Base-by-base conservation (phyloP, 441 rosid genomes). In the Pelargonium myrrhifolium region DNA sequence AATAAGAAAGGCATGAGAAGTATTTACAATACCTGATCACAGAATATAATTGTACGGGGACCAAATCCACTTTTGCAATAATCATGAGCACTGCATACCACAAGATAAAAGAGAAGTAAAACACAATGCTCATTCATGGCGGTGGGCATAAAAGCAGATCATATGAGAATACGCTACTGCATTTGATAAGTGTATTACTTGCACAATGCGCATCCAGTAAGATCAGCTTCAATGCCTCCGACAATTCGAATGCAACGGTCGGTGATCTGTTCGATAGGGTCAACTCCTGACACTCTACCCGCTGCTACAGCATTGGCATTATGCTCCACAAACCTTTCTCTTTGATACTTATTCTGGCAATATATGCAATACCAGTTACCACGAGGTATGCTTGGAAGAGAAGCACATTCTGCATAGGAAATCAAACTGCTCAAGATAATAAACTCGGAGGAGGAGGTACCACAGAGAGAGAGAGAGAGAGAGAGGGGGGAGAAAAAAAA, bases 361-460 rank as follows among this genome's bases (percentile, higher is more conserved):
- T 82, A 89, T 67, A 89, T 82, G 84, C 99, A 94, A 71, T 86
- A 88, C 97, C 99, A 94, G 80, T 84, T 84, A 72, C 97, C 93
- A 66, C 78, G 86, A 64, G 99, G 93, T 76, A 86, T 42, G 75
- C 79, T 81, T 64, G 89, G 64, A 26, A 88, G 83, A 76, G 90
- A 88, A 65, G 88, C 93, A 72, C 99, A 94, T 77, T 83, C 99
- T 94, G 79, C 81, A 76, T 22, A 58, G 37, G 55, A 56, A 73
- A 66, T 39, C 66, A 75, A 73, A 18, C 64, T 75, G 7, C 22
- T 64, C 58, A 63, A 67, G 15, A 63, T 63, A 70, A 60, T 43
- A 22, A 71, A 65, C 20, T 31, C 66, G 9, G 39, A 69, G 65
- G 49, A 31, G 65, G 55, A 53, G 64, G 47, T 31, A 10, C 65